Conservation (phyloP, 345 rosid species). For the Anastatica hierochuntica region DNA sequence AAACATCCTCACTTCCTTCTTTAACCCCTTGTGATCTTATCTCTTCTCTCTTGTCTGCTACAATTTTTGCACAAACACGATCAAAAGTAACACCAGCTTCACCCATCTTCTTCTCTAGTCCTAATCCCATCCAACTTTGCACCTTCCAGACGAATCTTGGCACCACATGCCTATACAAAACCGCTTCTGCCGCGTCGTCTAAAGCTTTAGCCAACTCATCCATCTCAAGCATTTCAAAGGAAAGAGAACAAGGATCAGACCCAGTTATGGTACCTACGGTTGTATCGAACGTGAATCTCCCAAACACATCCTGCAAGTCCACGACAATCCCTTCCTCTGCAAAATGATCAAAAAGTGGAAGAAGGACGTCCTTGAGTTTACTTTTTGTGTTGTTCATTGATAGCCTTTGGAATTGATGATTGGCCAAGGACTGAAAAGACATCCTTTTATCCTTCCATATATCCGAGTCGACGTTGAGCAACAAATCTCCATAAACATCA, state of each 20-base stretch:
- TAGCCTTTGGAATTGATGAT: no score
- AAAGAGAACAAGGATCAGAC: constrained; percentile 33
- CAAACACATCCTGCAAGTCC: constrained; percentile 34
- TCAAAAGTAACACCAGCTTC: constrained; percentile 17
- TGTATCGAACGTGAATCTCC: constrained; percentile 34
- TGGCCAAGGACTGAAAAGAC: no score
- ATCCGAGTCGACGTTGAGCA: no score
- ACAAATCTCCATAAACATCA: no score
- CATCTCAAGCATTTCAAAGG: constrained; percentile 17
- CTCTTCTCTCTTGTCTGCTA: constrained; percentile 25
- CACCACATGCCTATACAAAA: constrained; percentile 6
- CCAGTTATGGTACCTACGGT: constrained; percentile 28
- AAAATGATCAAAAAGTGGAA: constrained; percentile 24
- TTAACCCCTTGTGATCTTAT: not conserved
- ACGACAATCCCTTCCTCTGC: constrained; percentile 6
- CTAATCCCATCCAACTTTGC: constrained; percentile 22
- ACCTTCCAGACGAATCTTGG: constrained; percentile 32
- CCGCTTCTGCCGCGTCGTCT: constrained; percentile 23
- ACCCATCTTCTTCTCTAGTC: constrained; percentile 32
- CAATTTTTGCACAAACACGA: constrained; percentile 3
- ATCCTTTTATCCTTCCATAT: no score
- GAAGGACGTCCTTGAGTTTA: constrained; percentile 13
- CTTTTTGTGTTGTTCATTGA: constrained; percentile 1
- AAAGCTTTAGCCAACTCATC: constrained; percentile 24
- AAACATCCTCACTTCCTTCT: constrained; percentile 22